Base-by-base conservation (phyloP, 805 yeast species). In the Pichia heedii region DNA sequence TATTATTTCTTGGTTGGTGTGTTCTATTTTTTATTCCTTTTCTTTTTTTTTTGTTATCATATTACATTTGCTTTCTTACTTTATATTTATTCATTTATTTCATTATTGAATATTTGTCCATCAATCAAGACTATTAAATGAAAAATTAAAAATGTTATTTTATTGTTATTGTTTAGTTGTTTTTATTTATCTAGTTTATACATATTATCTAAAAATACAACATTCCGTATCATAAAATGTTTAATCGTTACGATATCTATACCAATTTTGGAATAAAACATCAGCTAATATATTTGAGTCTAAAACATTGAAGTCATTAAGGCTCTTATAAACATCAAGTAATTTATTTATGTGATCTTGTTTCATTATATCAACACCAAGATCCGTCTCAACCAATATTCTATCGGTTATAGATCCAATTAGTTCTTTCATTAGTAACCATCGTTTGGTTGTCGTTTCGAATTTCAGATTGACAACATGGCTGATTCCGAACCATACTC, bases 351-450 rank as follows among this genome's bases (percentile, higher is more conserved):
- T 15, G 13, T 49, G 43, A 16, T 27, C 38, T 4, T 29, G 30
- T 24, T 48, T 47, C 48, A 60, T 40, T 4, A 38, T 22, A 42
- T 63, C 66, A 11, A 63, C 41, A 5, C 61, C 57, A 37, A 63
- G 64, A 52, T 79, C 86, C 3, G 82, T 75, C 52, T 79, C 86
- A 2, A 74, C 60, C 30, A 79, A 57, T 4, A 74, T 44, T 10
- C 62, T 51, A 15, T 58, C 56, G 4, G 39, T 50, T 2, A 46
- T 20, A 0, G 74, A 43, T 1, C 46, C 41, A 13, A 51, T 26
- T 2, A 47, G 34, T 4, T 43, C 40, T 4, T 29, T 29, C 18
- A 29, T 10, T 15, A 29, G 15, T 15, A 29, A 13, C 32, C 32
- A 29, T 15, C 32, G 12, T 15, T 29, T 29, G 5, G 32, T 13